phyloP scores from a whole-genome alignment of 176 grass and related monocot species.

The Carex littledalei region DNA sequence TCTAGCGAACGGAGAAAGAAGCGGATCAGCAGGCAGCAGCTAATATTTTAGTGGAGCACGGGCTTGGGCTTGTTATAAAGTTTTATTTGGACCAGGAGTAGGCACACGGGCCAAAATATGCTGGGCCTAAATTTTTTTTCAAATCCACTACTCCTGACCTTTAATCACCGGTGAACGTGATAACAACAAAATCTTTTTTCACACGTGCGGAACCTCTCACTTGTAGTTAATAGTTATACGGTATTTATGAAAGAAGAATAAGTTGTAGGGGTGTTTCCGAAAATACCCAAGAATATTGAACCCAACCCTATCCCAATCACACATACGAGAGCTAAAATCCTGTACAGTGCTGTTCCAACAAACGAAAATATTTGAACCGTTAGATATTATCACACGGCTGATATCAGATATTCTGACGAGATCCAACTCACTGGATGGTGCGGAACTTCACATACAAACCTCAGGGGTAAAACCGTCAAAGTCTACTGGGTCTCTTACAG shows the following conservation, averaged over 20 bases:
- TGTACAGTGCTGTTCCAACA: background rate
- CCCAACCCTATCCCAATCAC: background rate
- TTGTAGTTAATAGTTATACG: no score
- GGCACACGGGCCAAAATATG: no score
- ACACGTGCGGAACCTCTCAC: background rate
- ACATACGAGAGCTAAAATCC: background rate
- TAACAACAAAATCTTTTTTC: background rate
- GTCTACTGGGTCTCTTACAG: background rate
- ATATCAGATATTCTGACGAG: background rate
- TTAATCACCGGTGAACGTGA: background rate
- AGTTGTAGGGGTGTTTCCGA: background rate
- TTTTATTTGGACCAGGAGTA: no score
- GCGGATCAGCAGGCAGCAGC: no score
- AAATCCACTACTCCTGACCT: no score
- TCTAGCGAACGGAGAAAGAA: no score
- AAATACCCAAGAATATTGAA: background rate
- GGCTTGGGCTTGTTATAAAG: no score
- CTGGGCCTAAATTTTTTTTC: no score
- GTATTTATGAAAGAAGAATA: background rate
- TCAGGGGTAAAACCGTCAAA: conserved; percentile 3
- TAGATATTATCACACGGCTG: background rate
- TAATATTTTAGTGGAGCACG: no score
- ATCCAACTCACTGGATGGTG: background rate
- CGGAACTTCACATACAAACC: background rate
- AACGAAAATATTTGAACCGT: background rate